A percentile compares a stretch with the other conserved stretches of the same genome.
phyloP scores from a whole-genome alignment of 2,329 filamentous ascomycete genomes.

The Cordyceps javanica region DNA sequence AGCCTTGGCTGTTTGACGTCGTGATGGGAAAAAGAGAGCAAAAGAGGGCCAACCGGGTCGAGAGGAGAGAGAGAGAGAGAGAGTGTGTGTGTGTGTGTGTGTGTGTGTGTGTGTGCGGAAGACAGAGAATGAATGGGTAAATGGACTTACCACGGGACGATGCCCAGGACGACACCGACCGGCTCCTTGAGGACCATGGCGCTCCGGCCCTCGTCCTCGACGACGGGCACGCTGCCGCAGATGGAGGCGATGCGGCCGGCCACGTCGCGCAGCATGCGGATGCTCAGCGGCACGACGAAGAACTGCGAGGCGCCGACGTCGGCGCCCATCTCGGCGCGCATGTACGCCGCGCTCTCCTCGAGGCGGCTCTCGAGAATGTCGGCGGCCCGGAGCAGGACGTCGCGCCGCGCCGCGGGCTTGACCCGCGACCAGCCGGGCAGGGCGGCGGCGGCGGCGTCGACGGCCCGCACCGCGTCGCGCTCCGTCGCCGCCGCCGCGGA shows the following conservation, averaged over 20 bases:
- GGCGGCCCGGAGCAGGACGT: constrained; percentile 57
- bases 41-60: too few species aligned
- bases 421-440: constrained; percentile 58
- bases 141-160: constrained; percentile 63
- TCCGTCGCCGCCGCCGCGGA: constrained; percentile 48
- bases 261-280: constrained; percentile 31
- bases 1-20: not conserved
- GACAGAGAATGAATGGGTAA: too few species aligned
- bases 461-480: constrained; percentile 44
- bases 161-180: constrained; percentile 64
- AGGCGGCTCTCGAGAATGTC: constrained; percentile 48
- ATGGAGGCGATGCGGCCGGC: constrained; percentile 30
- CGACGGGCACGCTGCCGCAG: constrained; percentile 26
- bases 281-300: constrained; percentile 29
- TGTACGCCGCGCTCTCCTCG: constrained; percentile 49
- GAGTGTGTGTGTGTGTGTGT: too few species aligned
- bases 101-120: too few species aligned
- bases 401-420: constrained; percentile 49
- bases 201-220: constrained; percentile 38
- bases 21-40: too few species aligned
- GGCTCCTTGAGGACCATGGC: constrained; percentile 62
- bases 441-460: constrained; percentile 47
- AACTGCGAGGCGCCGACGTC: constrained; percentile 19
- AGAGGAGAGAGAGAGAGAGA: too few species aligned
- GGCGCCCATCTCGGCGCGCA: constrained; percentile 35